Conservation (phyloP, 2,329 filamentous ascomycete genomes). For the Aaosphaeria arxii region DNA sequence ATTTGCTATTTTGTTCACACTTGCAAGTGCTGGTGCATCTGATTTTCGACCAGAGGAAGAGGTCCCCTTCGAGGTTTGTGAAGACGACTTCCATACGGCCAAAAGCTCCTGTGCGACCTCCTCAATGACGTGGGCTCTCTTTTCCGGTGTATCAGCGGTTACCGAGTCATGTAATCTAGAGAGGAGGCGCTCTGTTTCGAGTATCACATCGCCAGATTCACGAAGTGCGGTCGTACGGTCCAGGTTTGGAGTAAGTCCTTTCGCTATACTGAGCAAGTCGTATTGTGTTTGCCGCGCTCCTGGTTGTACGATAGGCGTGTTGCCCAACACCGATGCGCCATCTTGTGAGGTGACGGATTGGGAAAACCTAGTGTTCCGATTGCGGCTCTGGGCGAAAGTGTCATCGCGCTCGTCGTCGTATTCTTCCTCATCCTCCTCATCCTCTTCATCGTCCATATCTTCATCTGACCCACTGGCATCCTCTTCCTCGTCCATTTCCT, state of each 20-base stretch:
- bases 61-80: constrained; percentile 8
- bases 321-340: constrained; percentile 25
- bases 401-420: constrained; percentile 21
- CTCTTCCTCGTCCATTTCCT: constrained; percentile 32
- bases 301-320: constrained; percentile 20
- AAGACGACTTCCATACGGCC: constrained; percentile 53
- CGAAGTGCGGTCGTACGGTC: constrained; percentile 56
- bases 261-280: constrained; percentile 68
- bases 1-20: constrained; percentile 75
- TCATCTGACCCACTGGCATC: constrained; percentile 40
- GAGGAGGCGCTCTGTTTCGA: constrained; percentile 72
- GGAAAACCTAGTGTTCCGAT: constrained; percentile 21
- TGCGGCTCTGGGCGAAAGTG: constrained; percentile 41
- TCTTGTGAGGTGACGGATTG: constrained; percentile 36
- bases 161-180: constrained; percentile 33
- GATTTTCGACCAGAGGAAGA: constrained; percentile 36
- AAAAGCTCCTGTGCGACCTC: constrained; percentile 27
- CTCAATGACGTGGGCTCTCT: constrained; percentile 24
- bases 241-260: constrained; percentile 60
- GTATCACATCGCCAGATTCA: constrained; percentile 69
- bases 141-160: constrained; percentile 27
- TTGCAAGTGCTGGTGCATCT: constrained; percentile 58
- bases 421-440: constrained; percentile 15
- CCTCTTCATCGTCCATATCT: constrained; percentile 13
- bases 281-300: constrained; percentile 51